Evolutionary conservation across 495 filamentous ascomycete species (phyloP), one percentile per base, ranked within the genome.

Genomic region (Xylaria castorea): DNA sequence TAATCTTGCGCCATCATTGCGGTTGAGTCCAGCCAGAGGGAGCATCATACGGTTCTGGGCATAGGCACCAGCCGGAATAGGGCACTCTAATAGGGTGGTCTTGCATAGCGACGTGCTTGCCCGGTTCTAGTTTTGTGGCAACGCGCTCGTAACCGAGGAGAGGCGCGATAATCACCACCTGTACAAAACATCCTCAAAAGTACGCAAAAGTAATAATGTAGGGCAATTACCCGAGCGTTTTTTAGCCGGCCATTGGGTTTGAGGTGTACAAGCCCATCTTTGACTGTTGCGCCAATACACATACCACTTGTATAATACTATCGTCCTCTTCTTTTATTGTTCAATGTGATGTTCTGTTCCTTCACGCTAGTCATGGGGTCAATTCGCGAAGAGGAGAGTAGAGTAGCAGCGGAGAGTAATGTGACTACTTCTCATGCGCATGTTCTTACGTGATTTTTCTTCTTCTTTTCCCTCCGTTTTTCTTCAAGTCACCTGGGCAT

Each of bases 31-130:
- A 57, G 36, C 36, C 32, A 42, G 48, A 57, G 20, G 34, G 14
- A 58, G 34, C 44, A 68, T 50, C 22, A 20, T 66, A 11, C 63
- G 44, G 63, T 55, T 46, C 36, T 22, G 34, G 48, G 14, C 48
- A 11, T 57, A 11, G 22, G 20, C n/a, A 46, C 25, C 22, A 61
- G 58, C 34, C 34, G 34, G 58, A 36, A 61, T 36, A 38, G 58
- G 58, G 32, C 58, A 36, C 58, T 61, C 58, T 36, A 61, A 38
- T 38, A 38, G 18, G 32, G 58, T 38, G 58, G 30, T 61, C 58
- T 61, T 61, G 58, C 58, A 61, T 61, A 61, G 58, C 58, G 34
- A 61, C 38, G 34, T 61, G 32, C 58, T 40, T n/a, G 32, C 58
- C 30, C 12, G 11, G 44, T 44, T 44, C n/a, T 44, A 9, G 36